Conservation (phyloP, 352 stramenopile species). For the Pythium rhizo-oryzae region DNA sequence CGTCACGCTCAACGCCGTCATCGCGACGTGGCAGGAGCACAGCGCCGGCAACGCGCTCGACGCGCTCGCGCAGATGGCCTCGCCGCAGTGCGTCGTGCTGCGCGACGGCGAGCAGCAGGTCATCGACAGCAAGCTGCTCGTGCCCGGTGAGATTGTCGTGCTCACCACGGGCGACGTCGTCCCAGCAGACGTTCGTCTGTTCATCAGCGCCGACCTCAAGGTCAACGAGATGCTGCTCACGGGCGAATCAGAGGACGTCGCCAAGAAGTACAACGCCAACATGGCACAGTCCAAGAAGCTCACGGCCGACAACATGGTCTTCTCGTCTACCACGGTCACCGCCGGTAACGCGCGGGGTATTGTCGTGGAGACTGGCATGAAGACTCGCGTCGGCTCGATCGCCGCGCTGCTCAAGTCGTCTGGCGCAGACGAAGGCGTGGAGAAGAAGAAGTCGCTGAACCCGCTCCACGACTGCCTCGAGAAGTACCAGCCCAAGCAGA, state of each 20-base stretch:
- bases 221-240: slow-evolving; percentile 96
- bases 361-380: slow-evolving; percentile 78
- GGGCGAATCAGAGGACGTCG: slow-evolving; percentile 88
- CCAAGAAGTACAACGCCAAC: slow-evolving; percentile 57
- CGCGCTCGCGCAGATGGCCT: slow-evolving; percentile 63
- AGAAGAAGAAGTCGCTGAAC: slow-evolving; percentile 51
- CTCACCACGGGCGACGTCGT: slow-evolving; percentile 94
- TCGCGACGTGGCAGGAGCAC: slow-evolving; percentile 70
- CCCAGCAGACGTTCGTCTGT: slow-evolving; percentile 88
- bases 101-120: slow-evolving; percentile 63
- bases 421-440: slow-evolving; percentile 1
- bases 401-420: slow-evolving; percentile 61
- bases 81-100: slow-evolving; percentile 62
- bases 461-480: slow-evolving; percentile 53
- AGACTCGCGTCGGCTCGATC: slow-evolving; percentile 72
- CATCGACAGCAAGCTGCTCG: slow-evolving; percentile 69
- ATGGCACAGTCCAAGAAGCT: slow-evolving; percentile 44
- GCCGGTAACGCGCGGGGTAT: slow-evolving; percentile 70
- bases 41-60: slow-evolving; percentile 67
- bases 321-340: slow-evolving; percentile 90
- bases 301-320: slow-evolving; percentile 91
- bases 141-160: slow-evolving; percentile 85
- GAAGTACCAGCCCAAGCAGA: slow-evolving; percentile 74
- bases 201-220: slow-evolving; percentile 84
- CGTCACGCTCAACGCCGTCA: slow-evolving; percentile 56